Evolutionary conservation across 352 stramenopile genomes (phyloP).

Genomic region (Pythium plurisporium): DNA sequence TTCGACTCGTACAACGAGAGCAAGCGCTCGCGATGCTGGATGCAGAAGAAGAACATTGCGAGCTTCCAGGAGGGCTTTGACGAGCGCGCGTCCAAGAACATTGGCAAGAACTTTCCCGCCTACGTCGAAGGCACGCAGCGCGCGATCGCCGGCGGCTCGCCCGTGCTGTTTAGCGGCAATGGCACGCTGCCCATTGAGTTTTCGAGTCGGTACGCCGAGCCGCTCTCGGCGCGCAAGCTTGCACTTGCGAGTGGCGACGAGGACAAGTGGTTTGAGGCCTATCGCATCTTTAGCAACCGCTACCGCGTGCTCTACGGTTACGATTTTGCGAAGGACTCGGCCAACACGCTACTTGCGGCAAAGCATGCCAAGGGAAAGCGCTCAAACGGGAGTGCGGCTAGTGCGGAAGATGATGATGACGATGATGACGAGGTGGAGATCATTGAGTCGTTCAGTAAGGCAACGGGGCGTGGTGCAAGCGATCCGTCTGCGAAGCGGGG

Average conservation of each 20-base stretch:
- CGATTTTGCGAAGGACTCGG: constrained; percentile 24
- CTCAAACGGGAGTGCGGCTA: not conserved
- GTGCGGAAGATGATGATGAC: constrained; percentile 2
- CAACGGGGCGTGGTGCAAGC: too few relatives aligned
- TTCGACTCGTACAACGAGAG: constrained; percentile 72
- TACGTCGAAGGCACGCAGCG: constrained; percentile 71
- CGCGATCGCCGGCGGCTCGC: constrained; percentile 58
- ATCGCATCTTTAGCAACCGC: constrained; percentile 54
- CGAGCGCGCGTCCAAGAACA: constrained; percentile 70
- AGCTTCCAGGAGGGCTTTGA: constrained; percentile 74
- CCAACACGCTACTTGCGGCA: constrained; percentile 12
- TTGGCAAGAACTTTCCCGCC: constrained; percentile 74
- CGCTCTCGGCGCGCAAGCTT: constrained; percentile 41
- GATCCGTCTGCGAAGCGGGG: constrained; percentile 8
- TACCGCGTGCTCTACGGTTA: constrained; percentile 28
- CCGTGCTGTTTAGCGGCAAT: constrained; percentile 56
- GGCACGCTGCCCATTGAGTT: constrained; percentile 77
- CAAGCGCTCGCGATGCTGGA: constrained; percentile 77
- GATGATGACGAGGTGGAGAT: constrained; percentile 27
- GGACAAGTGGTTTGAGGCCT: constrained; percentile 64
- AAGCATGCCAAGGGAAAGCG: constrained; percentile 13
- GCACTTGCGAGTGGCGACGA: constrained; percentile 27
- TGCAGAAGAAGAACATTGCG: constrained; percentile 76
- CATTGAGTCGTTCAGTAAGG: constrained; percentile 6
- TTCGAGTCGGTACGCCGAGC: constrained; percentile 61